Conservation (phyloP, 2,329 filamentous ascomycete species). For the Fusarium liriodendri region DNA sequence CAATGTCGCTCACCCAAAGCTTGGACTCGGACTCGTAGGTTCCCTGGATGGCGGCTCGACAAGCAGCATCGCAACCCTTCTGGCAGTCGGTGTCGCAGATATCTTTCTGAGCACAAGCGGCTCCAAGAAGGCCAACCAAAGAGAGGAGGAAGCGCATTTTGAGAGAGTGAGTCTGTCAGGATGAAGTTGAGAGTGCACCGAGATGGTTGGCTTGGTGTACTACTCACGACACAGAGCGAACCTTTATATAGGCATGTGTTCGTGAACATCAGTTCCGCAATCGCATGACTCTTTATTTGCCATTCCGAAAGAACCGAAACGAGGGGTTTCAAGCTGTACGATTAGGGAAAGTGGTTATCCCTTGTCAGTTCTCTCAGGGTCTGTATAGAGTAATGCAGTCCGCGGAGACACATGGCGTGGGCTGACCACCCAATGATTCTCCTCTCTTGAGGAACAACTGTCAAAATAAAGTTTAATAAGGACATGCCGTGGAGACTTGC, state of each 20-base stretch:
- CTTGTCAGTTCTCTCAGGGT: background rate
- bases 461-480: background rate
- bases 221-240: background rate
- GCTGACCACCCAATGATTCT: background rate
- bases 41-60: background rate
- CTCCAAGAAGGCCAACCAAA: background rate
- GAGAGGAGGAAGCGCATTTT: background rate
- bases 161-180: background rate
- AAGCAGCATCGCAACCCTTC: background rate
- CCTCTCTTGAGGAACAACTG: background rate
- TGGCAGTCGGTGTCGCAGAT: background rate
- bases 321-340: background rate
- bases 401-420: background rate
- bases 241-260: background rate
- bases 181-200: background rate
- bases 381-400: background rate
- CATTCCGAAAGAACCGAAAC: background rate
- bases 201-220: background rate
- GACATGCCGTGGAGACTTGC: background rate
- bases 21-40: constrained; percentile 5
- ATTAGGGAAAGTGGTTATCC: background rate
- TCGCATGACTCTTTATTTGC: background rate
- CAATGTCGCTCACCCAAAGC: constrained; percentile 5
- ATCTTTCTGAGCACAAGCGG: background rate
- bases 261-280: background rate